Conservation (phyloP, 148 eudicot genomes). For the Arctostaphylos glauca region DNA sequence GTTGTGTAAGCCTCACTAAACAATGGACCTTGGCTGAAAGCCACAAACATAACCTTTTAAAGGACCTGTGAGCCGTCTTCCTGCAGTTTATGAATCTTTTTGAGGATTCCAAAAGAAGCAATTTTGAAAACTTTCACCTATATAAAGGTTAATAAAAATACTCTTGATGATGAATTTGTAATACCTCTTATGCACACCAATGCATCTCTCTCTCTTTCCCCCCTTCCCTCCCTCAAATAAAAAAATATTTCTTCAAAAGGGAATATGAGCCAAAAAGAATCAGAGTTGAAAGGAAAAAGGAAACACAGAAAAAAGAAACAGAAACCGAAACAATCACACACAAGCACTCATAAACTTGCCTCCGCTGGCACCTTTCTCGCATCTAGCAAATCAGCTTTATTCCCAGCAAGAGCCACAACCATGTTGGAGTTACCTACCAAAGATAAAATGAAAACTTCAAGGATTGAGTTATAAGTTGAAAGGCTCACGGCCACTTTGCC, state of each 20-base stretch:
- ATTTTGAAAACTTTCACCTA: not conserved
- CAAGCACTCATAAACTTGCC: slow-evolving; percentile 13
- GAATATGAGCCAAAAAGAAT: not conserved
- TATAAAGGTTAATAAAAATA: not conserved
- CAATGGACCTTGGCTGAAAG: not conserved
- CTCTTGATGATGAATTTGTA: not conserved
- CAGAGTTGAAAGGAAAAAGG: not conserved
- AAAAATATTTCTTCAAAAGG: not conserved
- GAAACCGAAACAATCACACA: not conserved
- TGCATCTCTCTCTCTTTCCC: not conserved
- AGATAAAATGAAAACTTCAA: not conserved
- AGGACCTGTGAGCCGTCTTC: not conserved
- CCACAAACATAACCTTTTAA: not conserved
- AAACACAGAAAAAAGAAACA: not conserved
- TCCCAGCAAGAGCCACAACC: slow-evolving; percentile 38
- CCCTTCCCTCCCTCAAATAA: not conserved
- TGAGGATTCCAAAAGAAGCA: not conserved
- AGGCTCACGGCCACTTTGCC: not conserved
- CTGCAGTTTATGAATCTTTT: not conserved
- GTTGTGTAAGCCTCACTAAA: not conserved
- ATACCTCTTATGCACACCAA: not conserved
- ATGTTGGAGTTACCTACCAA: slow-evolving; percentile 20
- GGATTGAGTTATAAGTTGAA: not conserved
- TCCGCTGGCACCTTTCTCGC: slow-evolving; percentile 25
- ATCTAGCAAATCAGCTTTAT: slow-evolving; percentile 33